Base-by-base conservation (phyloP, 805 yeast genomes). In the Candida alai region DNA sequence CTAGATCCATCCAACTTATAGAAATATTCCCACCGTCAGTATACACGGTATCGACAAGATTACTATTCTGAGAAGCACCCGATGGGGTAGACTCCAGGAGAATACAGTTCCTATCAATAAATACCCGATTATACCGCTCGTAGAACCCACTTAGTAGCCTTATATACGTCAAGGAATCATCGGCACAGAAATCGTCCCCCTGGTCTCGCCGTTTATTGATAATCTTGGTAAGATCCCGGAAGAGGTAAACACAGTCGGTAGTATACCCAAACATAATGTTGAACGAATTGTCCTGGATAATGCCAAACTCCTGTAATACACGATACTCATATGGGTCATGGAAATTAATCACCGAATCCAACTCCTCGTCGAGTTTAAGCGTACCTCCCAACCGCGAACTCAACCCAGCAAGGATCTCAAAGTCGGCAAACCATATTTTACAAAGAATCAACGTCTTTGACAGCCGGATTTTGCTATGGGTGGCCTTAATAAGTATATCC, bases 381-480 rank as follows among this genome's bases (percentile, higher is more conserved):
- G 82, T 74, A 1, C 84, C 84, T 5, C 84, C 84, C 24, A 55
- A 47, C 5, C 69, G 70, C 23, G 76, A 70, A n/a, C 75, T 67
- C 17, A 73, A 42, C 0, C 78, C 80, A 0, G 84, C 83, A 25
- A 78, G 52, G 2, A 74, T 55, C 45, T 78, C 84, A 44, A 77
- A 67, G 4, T 72, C 60, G 2, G 67, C 55, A 48, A 71, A 78
- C 84, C 84, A 78, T 31, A 63, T 56, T 37, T 73, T 70, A 52
- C 84, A 78, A 39, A 78, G 67, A 1, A 76, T 56, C 24, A 76
- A 47, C 0, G 71, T 63, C 23, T 62, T 61, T 3, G 76, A 62
- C 18, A 32, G 37, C 11, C 40, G 25, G 28, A 45, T 32, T 57
- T 51, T 35, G 45, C 47, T 41, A 21, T 47, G 51, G 11, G 47